Percentiles rank a stretch among this genome's conserved stretches.
Conservation (phyloP, 495 filamentous ascomycete genomes). For the Xylaria longipes region DNA sequence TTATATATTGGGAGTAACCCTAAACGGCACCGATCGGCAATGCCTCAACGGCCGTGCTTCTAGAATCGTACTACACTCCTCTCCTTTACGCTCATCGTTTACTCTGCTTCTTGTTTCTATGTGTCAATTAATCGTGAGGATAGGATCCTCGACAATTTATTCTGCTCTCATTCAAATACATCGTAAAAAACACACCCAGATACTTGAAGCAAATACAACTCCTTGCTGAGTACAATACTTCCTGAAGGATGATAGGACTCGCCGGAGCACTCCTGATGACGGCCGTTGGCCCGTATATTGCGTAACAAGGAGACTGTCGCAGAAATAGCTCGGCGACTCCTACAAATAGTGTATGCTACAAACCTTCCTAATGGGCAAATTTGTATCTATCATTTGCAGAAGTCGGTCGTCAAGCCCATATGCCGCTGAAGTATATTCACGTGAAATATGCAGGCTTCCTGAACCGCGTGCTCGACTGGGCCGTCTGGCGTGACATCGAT, state of each 20-base stretch:
- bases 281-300: conserved; percentile 9
- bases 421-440: background rate
- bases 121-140: background rate
- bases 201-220: background rate
- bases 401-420: background rate
- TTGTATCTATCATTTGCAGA: background rate
- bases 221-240: no score
- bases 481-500: background rate
- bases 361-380: background rate
- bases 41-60: background rate
- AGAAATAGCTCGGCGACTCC: background rate
- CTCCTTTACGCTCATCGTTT: background rate
- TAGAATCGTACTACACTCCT: background rate
- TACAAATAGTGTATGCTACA: background rate
- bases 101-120: background rate
- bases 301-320: conserved; percentile 8
- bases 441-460: background rate
- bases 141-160: background rate
- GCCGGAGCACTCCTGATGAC: background rate
- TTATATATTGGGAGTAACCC: conserved; percentile 1
- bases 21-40: conserved; percentile 1
- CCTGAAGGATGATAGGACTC: background rate
- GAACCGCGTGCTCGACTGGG: background rate
- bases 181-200: background rate
- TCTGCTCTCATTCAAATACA: background rate